phyloP scores from a whole-genome alignment of 169 alveolate species.

The Eimeria acervulina region DNA sequence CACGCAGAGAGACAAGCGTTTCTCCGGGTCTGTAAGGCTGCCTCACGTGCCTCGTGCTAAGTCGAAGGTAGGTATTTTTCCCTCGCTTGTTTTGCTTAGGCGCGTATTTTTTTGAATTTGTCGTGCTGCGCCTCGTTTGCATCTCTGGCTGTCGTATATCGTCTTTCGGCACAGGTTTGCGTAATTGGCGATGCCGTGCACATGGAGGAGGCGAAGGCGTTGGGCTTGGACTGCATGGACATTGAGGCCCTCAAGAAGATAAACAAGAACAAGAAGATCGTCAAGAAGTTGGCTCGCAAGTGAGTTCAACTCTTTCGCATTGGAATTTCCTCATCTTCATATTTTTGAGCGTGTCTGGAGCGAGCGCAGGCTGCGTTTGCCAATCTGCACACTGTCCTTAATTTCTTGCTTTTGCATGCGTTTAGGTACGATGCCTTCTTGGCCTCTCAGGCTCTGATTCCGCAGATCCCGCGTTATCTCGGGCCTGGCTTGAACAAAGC shows the following conservation, averaged over 20 bases:
- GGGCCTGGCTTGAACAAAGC: constrained; percentile 99
- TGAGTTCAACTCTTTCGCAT: neutral
- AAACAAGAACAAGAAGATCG: constrained; percentile 99
- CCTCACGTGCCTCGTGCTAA: constrained; percentile 97
- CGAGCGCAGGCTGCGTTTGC: neutral
- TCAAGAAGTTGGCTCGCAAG: constrained; percentile 95
- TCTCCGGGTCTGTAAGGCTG: constrained; percentile 99
- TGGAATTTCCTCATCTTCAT: too few relatives aligned
- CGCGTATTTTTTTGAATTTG: too few relatives aligned
- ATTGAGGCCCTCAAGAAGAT: constrained; percentile 99
- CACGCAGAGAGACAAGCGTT: constrained; percentile 99
- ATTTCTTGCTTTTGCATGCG: too few relatives aligned
- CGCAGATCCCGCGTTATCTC: constrained; percentile 99
- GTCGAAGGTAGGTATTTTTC: constrained; percentile 96
- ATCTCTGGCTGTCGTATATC: neutral
- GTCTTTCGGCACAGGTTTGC: constrained; percentile 93
- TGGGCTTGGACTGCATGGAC: constrained; percentile 98
- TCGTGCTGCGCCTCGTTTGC: neutral
- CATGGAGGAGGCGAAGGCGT: constrained; percentile 98
- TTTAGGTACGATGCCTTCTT: constrained; percentile 96
- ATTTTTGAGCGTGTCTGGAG: neutral
- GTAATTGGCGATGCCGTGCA: constrained; percentile 99
- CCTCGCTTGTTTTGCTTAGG: neutral
- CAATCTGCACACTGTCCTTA: neutral
- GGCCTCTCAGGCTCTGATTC: constrained; percentile 99